A percentile compares a stretch with the other conserved stretches of the same genome.
Conservation (phyloP, 345 rosid genomes). For the Moricandia moricandioides region DNA sequence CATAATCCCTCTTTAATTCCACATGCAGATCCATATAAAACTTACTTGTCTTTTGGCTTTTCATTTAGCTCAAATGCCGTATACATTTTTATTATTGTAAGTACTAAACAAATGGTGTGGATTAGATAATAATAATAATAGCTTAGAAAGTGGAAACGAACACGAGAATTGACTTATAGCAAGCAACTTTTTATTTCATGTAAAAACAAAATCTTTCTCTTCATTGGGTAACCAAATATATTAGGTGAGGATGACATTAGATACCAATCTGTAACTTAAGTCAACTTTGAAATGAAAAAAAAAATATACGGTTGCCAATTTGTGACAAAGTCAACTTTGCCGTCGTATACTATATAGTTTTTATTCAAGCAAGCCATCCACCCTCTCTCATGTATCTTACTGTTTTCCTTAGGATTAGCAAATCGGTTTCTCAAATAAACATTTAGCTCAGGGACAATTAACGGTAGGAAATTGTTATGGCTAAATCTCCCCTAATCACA, state of each 20-base stretch:
- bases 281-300: not conserved
- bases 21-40: too few relatives aligned
- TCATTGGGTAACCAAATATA: constrained; percentile 24
- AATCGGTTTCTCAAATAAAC: not conserved
- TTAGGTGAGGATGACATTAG: not conserved
- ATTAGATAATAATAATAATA: not conserved
- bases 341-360: not conserved
- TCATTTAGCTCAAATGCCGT: too few relatives aligned
- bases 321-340: constrained; percentile 14
- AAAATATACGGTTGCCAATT: constrained; percentile 2
- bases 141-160: not conserved
- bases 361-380: not conserved
- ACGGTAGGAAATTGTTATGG: not conserved
- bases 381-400: not conserved
- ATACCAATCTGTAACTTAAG: not conserved
- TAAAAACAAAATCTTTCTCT: not conserved
- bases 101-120: too few relatives aligned
- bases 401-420: constrained; percentile 7
- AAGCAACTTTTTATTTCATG: not conserved
- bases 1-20: too few relatives aligned
- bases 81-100: too few relatives aligned
- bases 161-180: constrained; percentile 15
- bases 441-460: not conserved
- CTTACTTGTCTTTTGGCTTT: too few relatives aligned
- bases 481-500: not conserved